phyloP scores from a whole-genome alignment of 768 basidiomycete genomes.

The Rhodotorula babjevae region DNA sequence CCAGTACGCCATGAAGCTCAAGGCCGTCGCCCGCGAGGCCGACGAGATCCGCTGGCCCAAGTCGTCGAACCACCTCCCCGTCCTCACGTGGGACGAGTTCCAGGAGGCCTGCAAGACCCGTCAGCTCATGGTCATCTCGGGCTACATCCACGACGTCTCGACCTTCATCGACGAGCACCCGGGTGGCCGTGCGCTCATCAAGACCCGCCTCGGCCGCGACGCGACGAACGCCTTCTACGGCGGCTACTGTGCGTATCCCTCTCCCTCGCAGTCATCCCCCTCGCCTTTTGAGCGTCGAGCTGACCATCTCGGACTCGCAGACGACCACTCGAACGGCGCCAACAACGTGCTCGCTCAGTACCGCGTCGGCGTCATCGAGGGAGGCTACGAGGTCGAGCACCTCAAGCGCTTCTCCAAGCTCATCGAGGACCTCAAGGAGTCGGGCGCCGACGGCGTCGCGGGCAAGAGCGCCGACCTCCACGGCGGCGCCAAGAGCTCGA shows the following conservation, averaged over 20 bases:
- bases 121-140: conserved; percentile 67
- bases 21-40: conserved; percentile 62
- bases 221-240: conserved; percentile 81
- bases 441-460: conserved; percentile 23
- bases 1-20: conserved; percentile 74
- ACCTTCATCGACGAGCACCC: conserved; percentile 72
- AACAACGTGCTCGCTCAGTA: conserved; percentile 75
- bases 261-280: neutral
- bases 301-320: conserved; percentile 41
- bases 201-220: conserved; percentile 58
- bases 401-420: conserved; percentile 35
- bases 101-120: conserved; percentile 63
- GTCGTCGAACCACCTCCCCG: conserved; percentile 58
- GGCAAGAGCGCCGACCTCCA: conserved; percentile 34
- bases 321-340: conserved; percentile 76
- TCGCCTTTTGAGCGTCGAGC: neutral
- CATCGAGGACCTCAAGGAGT: conserved; percentile 23
- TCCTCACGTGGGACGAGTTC: conserved; percentile 76
- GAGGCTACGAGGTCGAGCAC: conserved; percentile 56
- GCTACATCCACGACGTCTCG: conserved; percentile 81
- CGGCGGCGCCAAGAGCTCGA: neutral
- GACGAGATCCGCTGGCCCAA: conserved; percentile 50
- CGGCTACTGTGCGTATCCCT: conserved; percentile 47
- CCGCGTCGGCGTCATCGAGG: conserved; percentile 65
- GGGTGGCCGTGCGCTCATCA: conserved; percentile 63